A percentile compares a stretch with the other conserved stretches of the same genome.
phyloP scores from a whole-genome alignment of 495 filamentous ascomycete genomes.

The Penicillium desertorum region DNA sequence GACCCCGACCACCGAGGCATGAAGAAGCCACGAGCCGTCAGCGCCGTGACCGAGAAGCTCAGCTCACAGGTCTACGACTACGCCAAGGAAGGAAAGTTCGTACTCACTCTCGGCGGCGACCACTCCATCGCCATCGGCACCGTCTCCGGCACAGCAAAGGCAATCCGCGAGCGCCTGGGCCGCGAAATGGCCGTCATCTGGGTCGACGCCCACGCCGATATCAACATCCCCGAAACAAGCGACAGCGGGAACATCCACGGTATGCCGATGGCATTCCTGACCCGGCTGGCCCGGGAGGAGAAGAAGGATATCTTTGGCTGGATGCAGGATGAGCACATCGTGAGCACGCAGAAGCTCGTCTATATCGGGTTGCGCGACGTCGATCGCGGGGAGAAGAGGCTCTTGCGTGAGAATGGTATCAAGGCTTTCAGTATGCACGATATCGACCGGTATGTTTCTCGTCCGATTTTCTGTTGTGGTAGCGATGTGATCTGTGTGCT shows the following conservation, averaged over 20 bases:
- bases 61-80: slow-evolving; percentile 85
- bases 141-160: slow-evolving; percentile 79
- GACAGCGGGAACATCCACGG: slow-evolving; percentile 94
- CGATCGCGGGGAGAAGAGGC: slow-evolving; percentile 85
- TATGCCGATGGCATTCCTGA: slow-evolving; percentile 94
- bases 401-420: slow-evolving; percentile 83
- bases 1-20: slow-evolving; percentile 77
- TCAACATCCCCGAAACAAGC: slow-evolving; percentile 91
- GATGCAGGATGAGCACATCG: slow-evolving; percentile 62
- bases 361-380: slow-evolving; percentile 97
- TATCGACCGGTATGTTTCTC: slow-evolving; percentile 67
- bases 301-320: slow-evolving; percentile 79
- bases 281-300: slow-evolving; percentile 74
- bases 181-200: slow-evolving; percentile 91
- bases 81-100: slow-evolving; percentile 79
- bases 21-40: slow-evolving; percentile 89
- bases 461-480: slow-evolving; percentile 1
- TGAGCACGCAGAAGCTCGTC: slow-evolving; percentile 83
- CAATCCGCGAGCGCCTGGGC: slow-evolving; percentile 75
- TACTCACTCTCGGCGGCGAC: slow-evolving; percentile 92
- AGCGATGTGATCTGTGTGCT: background rate
- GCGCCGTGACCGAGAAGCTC: slow-evolving; percentile 78
- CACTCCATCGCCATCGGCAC: slow-evolving; percentile 96
- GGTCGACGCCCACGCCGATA: slow-evolving; percentile 98
- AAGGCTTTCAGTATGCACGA: slow-evolving; percentile 99